Evolutionary conservation across 1,284 basidiomycete genomes (phyloP), one percentile per base, ranked within the genome.

Genomic region (Apiotrichum gracile): DNA sequence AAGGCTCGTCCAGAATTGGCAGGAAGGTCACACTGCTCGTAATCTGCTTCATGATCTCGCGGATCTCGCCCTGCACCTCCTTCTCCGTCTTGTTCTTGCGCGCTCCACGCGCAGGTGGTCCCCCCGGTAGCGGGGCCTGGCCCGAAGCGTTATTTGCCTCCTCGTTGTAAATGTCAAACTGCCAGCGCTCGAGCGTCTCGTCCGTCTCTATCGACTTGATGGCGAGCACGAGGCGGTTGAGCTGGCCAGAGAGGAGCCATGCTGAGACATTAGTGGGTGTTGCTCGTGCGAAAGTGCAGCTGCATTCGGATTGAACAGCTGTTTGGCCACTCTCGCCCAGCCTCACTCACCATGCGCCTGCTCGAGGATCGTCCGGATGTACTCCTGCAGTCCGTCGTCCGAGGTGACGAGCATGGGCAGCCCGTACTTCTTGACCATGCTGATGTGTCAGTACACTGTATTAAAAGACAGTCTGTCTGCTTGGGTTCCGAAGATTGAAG

Each of bases 381-480:
- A 98, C 66, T 87, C 88, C 67, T 93, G 88, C 42, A 98, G 76
- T 1, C 87, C 87, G 49, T 93, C 85, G 66, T 98, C 93, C 59
- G 92, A 87, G 1, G 92, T 96, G 3, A 96, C 86, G 26, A 98
- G 82, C 64, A 99, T 89, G 1, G 91, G 93, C 61, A 97, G 85
- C 0, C 94, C 94, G 65, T 97, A 98, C 74, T 97, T 98, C 76
- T 97, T 97, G 52, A 97, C 91, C 87, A 93, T 91, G 67, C 96
- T 93, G 72, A 5, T 1, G 19, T 17, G 41, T 43, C 13, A 43
- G 41, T 8, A n/a, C 5, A 22, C n/a, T n/a, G n/a, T n/a, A n/a
- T n/a, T n/a, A n/a, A n/a, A n/a, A n/a, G n/a, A n/a, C n/a, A n/a
- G n/a, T n/a, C n/a, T n/a, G n/a, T n/a, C n/a, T n/a, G n/a, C n/a